Conservation (phyloP, 2,329 filamentous ascomycete genomes). For the Calonectria henricotiae region DNA sequence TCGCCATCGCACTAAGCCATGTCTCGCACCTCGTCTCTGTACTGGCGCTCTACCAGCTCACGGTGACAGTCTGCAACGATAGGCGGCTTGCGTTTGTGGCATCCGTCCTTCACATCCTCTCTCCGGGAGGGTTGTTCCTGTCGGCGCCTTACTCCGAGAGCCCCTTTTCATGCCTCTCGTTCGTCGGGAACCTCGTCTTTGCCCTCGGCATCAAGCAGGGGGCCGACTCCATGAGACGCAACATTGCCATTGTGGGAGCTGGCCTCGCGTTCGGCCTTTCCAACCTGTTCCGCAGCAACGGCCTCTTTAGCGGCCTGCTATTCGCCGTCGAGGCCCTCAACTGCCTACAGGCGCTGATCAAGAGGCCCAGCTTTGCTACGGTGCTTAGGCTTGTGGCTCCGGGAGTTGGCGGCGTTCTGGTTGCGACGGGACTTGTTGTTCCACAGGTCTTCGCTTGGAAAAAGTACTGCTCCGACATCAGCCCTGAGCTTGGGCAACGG, state of each 20-base stretch:
- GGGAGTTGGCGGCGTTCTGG: constrained; percentile 76
- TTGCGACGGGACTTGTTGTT: constrained; percentile 77
- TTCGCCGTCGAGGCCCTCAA: constrained; percentile 77
- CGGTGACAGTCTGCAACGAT: constrained; percentile 69
- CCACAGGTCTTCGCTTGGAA: constrained; percentile 85
- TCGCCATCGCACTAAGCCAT: constrained; percentile 80
- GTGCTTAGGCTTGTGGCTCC: constrained; percentile 72
- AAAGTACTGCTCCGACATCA: constrained; percentile 73
- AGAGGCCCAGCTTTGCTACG: constrained; percentile 55
- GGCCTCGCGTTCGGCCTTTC: constrained; percentile 82
- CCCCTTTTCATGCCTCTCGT: constrained; percentile 83
- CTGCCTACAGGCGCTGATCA: constrained; percentile 50
- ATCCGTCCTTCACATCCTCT: constrained; percentile 84
- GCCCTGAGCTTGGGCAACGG: constrained; percentile 60
- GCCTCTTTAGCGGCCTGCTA: constrained; percentile 84
- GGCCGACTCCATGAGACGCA: constrained; percentile 55
- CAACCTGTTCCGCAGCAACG: constrained; percentile 86
- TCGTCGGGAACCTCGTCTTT: constrained; percentile 82
- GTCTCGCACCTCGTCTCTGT: constrained; percentile 84
- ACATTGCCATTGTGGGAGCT: constrained; percentile 72
- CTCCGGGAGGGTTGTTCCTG: constrained; percentile 91
- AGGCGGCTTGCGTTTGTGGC: constrained; percentile 77
- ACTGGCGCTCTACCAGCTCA: constrained; percentile 79
- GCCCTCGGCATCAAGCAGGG: constrained; percentile 62
- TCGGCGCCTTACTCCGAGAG: constrained; percentile 90